These are phyloP conservation scores for Fusarium sp. DNA, from an alignment of 2,329 filamentous ascomycete species.

Conservation along the genomic window DNA sequence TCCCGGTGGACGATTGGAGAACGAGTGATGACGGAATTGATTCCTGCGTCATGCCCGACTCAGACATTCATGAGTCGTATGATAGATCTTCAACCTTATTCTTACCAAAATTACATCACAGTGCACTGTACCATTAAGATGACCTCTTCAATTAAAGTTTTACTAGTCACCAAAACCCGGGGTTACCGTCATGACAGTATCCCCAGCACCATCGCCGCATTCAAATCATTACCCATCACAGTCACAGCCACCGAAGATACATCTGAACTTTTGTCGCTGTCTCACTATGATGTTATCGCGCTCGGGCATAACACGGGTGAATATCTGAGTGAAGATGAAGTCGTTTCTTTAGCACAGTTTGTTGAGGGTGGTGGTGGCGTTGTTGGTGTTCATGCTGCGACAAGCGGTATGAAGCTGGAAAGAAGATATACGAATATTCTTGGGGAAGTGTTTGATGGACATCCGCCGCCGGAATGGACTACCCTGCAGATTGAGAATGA, in stretches of 20 bases:
- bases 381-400: conserved; percentile 29
- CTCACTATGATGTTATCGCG: conserved; percentile 2
- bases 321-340: neutral
- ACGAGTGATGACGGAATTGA: neutral
- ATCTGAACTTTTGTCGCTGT: neutral
- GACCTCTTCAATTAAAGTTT: neutral
- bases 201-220: conserved; percentile 4
- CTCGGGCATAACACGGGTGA: conserved; percentile 24
- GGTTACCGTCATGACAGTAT: conserved; percentile 31
- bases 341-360: neutral
- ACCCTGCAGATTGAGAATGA: neutral
- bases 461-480: conserved; percentile 28
- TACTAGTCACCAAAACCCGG: conserved; percentile 25
- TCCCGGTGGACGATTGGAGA: neutral
- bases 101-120: neutral
- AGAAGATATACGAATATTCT: conserved; percentile 15
- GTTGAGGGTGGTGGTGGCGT: conserved; percentile 19
- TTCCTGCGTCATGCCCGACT: neutral
- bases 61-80: neutral
- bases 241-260: conserved; percentile 19
- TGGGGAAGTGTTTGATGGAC: conserved; percentile 13
- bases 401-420: neutral
- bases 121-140: neutral
- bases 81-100: neutral
- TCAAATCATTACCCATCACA: conserved; percentile 7